Evolutionary conservation across 371 early-diverging fungal species (phyloP), one percentile per base, ranked within the genome.

Genomic region (Mucor plumbeus): DNA sequence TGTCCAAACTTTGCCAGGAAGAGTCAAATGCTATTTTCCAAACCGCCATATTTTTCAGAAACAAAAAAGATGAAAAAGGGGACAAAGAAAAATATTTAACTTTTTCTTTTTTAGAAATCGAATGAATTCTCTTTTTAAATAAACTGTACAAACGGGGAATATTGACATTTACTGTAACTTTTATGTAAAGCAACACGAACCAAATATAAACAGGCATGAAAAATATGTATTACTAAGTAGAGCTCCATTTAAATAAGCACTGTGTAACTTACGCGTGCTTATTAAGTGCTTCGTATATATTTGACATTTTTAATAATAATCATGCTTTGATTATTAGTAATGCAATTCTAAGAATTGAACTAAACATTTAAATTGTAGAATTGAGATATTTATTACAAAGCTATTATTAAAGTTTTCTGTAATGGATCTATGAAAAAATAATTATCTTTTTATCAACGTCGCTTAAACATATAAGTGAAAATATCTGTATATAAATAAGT

Each of bases 21-120:
- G 44, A 44, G n/a, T 44, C 44, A 44, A 44, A 44, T 44, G 44
- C 44, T 17, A 44, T 44, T 44, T 44, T 44, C 44, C 44, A 44
- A n/a, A 44, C 44, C n/a, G 44, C 44, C 44, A 44, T 44, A 17
- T 44, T 43, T 15, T 5, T 43, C 5, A 15, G 5, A n/a, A n/a
- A n/a, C n/a, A 44, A 15, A 17, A 0, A 44, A 44, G 44, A 17
- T 15, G 44, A 44, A 44, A 44, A n/a, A n/a, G 44, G 7, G 26
- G 26, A 3, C 3, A 26, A 17, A 17, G 44, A 44, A 17, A 5
- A 44, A 15, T 17, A n/a, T 44, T n/a, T 26, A 26, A 44, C 17
- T 17, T 44, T 44, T 44, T 44, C n/a, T 44, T 44, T 17, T 17
- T 6, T 17, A 44, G 44, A 44, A 44, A 44, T 44, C 17, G 44